Base-by-base conservation (phyloP, 305 asterid genomes). In the Fraxinus baroniana region DNA sequence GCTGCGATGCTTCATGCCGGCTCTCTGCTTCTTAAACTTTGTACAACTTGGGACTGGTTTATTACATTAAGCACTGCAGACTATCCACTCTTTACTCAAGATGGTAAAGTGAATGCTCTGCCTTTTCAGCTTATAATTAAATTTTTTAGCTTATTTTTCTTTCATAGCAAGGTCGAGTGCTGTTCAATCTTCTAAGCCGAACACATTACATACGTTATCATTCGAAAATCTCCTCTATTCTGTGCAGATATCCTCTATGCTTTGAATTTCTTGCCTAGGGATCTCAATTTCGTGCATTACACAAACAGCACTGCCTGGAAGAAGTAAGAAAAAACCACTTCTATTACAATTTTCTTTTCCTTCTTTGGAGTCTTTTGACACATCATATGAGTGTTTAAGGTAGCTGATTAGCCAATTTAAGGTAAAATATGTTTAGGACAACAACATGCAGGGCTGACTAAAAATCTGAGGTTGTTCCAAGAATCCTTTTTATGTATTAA, bases 221-320 rank as follows among this genome's bases (percentile, higher is more conserved):
- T 37, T n/a, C 39, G 70, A 44, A 15, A 20, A 30, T 78, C 15
- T 18, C 7, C 44, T 71, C 15, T 52, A 30, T 35, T 46, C 46
- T 74, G 66, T 84, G 89, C 91, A 91, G 93, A 91, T 86, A 85
- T 91, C n/a, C 89, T 91, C 24, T 89, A 84, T 81, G 91, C 92
- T 81, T 81, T 91, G 71, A 78, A 85, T 80, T 70, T 83, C 35
- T 79, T 91, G 83, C 93, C 92, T 70, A 85, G 87, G 82, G 90
- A 89, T 87, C 89, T 86, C 72, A 91, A 89, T 32, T 89, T 90
- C 41, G 82, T 89, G 73, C 84, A 80, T 62, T 90, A 39, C 83
- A 80, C 84, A 79, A 86, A 85, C 52, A 70, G 55, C 68, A 81
- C 83, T 22, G 64, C 80, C 49, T 74, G 49, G 70, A 82, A 86